phyloP scores from a whole-genome alignment of 2,329 filamentous ascomycete genomes.

The Paecilomyces formosus region DNA sequence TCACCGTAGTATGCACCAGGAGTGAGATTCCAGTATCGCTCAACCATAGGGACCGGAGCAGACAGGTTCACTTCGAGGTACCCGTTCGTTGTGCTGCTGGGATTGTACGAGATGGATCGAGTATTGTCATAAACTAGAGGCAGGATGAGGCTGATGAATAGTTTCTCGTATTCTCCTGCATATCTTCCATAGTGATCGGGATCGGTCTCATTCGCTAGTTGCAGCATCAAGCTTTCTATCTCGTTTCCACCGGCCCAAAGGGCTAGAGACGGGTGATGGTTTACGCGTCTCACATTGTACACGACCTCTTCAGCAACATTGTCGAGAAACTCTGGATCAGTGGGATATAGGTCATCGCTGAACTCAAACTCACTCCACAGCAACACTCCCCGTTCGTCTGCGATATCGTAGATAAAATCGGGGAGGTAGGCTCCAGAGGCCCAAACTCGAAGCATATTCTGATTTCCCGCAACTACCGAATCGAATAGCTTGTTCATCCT shows the following conservation, averaged over 20 bases:
- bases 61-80: constrained; percentile 50
- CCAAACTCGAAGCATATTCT: constrained; percentile 49
- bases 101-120: constrained; percentile 53
- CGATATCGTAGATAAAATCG: constrained; percentile 1
- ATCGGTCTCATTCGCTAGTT: constrained; percentile 33
- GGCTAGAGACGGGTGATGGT: constrained; percentile 52
- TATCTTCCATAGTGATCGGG: constrained; percentile 39
- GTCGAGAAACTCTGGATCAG: constrained; percentile 46
- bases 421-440: constrained; percentile 1
- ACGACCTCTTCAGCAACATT: constrained; percentile 50
- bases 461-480: constrained; percentile 50
- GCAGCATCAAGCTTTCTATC: constrained; percentile 50
- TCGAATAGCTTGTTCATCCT: constrained; percentile 49
- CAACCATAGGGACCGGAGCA: constrained; percentile 44
- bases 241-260: constrained; percentile 54
- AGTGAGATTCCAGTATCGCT: constrained; percentile 50
- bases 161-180: constrained; percentile 48
- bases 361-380: constrained; percentile 60
- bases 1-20: constrained; percentile 51
- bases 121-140: constrained; percentile 53
- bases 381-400: constrained; percentile 52
- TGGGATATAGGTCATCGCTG: constrained; percentile 53
- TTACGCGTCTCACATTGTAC: constrained; percentile 55
- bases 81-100: constrained; percentile 54
- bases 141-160: constrained; percentile 50